Conservation (phyloP, 2,329 filamentous ascomycete genomes). For the Penicillium psychrosexuale region DNA sequence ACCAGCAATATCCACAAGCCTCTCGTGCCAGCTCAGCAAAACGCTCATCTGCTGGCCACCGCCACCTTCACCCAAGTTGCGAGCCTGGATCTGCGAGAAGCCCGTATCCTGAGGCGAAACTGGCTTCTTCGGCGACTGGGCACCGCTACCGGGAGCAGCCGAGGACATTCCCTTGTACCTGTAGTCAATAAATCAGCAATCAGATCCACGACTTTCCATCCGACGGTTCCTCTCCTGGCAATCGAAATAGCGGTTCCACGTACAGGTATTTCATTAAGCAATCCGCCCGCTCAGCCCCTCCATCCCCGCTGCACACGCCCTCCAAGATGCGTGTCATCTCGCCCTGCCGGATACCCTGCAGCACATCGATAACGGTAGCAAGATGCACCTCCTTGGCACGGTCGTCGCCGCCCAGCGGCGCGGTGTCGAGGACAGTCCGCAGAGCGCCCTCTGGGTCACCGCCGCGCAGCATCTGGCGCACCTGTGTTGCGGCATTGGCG, state of each 20-base stretch:
- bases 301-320: constrained; percentile 72
- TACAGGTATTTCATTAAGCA: constrained; percentile 98
- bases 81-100: constrained; percentile 73
- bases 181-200: constrained; percentile 13
- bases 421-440: constrained; percentile 77
- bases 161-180: constrained; percentile 88
- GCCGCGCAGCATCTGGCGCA: constrained; percentile 80
- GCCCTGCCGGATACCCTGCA: constrained; percentile 92
- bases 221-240: neutral
- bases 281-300: constrained; percentile 81
- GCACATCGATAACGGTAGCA: constrained; percentile 82
- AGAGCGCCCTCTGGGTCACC: constrained; percentile 86
- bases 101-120: constrained; percentile 76
- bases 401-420: constrained; percentile 61
- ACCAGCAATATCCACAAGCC: constrained; percentile 90
- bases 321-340: constrained; percentile 90
- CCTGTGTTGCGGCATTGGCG: constrained; percentile 72
- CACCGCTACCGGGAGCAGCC: constrained; percentile 36
- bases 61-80: constrained; percentile 60
- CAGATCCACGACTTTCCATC: neutral
- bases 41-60: constrained; percentile 93
- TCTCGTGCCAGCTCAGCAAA: constrained; percentile 96
- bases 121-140: constrained; percentile 50
- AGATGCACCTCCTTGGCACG: constrained; percentile 76
- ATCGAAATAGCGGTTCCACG: constrained; percentile 35